Conservation (phyloP, 768 basidiomycete species). For the Tulasnella sp. region DNA sequence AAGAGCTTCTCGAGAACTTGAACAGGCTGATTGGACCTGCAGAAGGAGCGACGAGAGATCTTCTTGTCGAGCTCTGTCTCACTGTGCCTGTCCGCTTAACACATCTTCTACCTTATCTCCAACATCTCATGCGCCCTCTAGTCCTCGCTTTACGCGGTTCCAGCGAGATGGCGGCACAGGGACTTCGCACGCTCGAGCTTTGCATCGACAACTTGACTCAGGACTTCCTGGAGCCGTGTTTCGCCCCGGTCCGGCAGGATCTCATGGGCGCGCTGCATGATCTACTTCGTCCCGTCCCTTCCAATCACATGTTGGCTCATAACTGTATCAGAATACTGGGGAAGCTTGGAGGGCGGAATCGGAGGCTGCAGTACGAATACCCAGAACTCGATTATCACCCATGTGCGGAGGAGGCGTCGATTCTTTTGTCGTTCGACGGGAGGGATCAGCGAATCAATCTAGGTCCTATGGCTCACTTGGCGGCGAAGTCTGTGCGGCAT, state of each 20-base stretch:
- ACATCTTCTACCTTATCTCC: constrained; percentile 88
- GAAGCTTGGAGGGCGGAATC: constrained; percentile 90
- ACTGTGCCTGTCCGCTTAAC: constrained; percentile 94
- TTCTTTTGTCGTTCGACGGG: constrained; percentile 64
- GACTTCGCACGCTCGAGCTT: constrained; percentile 90
- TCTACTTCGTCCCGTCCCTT: constrained; percentile 81
- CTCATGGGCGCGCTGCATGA: constrained; percentile 91
- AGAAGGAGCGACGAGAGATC: constrained; percentile 60
- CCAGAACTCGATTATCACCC: constrained; percentile 62
- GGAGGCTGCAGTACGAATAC: constrained; percentile 73
- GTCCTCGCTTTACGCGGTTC: constrained; percentile 81
- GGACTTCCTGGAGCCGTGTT: constrained; percentile 93
- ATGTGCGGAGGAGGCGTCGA: constrained; percentile 57
- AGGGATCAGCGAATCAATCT: constrained; percentile 54
- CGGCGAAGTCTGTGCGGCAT: constrained; percentile 50
- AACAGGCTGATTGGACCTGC: constrained; percentile 83
- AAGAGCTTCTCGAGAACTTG: constrained; percentile 92
- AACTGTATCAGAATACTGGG: constrained; percentile 93
- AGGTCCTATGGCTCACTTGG: constrained; percentile 52
- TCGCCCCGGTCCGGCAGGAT: constrained; percentile 84
- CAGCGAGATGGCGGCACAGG: constrained; percentile 87
- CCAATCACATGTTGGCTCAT: constrained; percentile 81
- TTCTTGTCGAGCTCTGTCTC: constrained; percentile 93
- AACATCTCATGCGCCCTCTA: constrained; percentile 92
- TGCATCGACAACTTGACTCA: constrained; percentile 98